These are phyloP conservation scores for Solanum chaucha DNA, from an alignment of 257 asterid species.

Conservation along the genomic window DNA sequence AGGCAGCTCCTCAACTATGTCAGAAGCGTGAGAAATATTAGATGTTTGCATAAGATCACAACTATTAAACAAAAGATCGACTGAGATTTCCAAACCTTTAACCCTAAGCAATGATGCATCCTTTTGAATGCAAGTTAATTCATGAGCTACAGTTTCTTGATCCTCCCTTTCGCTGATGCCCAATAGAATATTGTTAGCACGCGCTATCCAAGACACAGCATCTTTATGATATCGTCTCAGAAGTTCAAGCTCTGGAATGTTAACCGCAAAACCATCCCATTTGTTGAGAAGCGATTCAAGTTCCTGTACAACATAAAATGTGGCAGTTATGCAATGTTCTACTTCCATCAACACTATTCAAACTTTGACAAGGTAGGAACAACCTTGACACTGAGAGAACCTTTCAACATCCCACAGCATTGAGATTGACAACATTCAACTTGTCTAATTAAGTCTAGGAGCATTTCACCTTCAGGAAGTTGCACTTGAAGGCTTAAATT, in stretches of 20 bases:
- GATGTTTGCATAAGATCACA: background rate
- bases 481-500: slow-evolving; percentile 48
- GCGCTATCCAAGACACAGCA: slow-evolving; percentile 66
- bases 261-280: slow-evolving; percentile 58
- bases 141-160: slow-evolving; percentile 57
- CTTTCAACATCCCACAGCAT: slow-evolving; percentile 60
- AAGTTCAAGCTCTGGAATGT: slow-evolving; percentile 65
- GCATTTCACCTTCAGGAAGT: slow-evolving; percentile 61
- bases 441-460: slow-evolving; percentile 37
- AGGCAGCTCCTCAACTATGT: slow-evolving; percentile 63
- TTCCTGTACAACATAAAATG: slow-evolving; percentile 36
- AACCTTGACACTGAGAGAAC: slow-evolving; percentile 51
- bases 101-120: slow-evolving; percentile 63
- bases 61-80: slow-evolving; percentile 1
- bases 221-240: slow-evolving; percentile 49
- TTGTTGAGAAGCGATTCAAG: slow-evolving; percentile 42
- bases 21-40: slow-evolving; percentile 5
- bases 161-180: slow-evolving; percentile 54
- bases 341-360: background rate
- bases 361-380: slow-evolving; percentile 13
- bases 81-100: slow-evolving; percentile 34
- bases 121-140: slow-evolving; percentile 49
- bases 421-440: slow-evolving; percentile 55
- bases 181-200: slow-evolving; percentile 39
- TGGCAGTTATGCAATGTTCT: slow-evolving; percentile 6